These are phyloP conservation scores for Cercospora sp. DNA, from an alignment of 2,329 filamentous ascomycete species.

Conservation along the genomic window DNA sequence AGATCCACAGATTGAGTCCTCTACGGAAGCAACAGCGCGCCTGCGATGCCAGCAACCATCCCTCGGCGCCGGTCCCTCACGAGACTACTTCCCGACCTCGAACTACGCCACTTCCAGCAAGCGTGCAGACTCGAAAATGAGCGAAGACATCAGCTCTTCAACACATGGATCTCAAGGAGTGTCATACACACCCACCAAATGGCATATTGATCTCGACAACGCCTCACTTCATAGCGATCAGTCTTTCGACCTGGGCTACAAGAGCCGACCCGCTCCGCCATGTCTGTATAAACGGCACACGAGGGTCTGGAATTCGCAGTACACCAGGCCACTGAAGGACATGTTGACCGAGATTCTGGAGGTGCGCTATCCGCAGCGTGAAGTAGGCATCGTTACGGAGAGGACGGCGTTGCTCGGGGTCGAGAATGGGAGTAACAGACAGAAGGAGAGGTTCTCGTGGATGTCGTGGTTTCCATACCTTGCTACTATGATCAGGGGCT, in stretches of 20 bases:
- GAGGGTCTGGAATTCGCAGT: conserved; percentile 24
- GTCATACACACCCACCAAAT: not conserved
- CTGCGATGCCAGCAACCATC: not conserved
- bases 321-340: conserved; percentile 29
- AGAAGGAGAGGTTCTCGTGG: not conserved
- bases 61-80: not conserved
- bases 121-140: not conserved
- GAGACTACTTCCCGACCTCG: not conserved
- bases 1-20: conserved; percentile 16
- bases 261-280: conserved; percentile 18
- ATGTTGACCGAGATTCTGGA: conserved; percentile 29
- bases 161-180: not conserved
- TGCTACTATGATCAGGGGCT: not conserved
- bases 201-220: not conserved
- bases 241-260: conserved; percentile 19
- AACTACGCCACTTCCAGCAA: not conserved
- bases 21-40: conserved; percentile 1
- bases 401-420: not conserved
- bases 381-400: not conserved
- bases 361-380: conserved; percentile 22
- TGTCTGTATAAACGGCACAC: conserved; percentile 23
- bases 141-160: not conserved
- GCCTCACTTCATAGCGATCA: conserved; percentile 13
- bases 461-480: not conserved
- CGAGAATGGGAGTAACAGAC: not conserved